Base-by-base conservation (phyloP, 805 yeast species). In the Hemisphaericaspora nanyangensis region DNA sequence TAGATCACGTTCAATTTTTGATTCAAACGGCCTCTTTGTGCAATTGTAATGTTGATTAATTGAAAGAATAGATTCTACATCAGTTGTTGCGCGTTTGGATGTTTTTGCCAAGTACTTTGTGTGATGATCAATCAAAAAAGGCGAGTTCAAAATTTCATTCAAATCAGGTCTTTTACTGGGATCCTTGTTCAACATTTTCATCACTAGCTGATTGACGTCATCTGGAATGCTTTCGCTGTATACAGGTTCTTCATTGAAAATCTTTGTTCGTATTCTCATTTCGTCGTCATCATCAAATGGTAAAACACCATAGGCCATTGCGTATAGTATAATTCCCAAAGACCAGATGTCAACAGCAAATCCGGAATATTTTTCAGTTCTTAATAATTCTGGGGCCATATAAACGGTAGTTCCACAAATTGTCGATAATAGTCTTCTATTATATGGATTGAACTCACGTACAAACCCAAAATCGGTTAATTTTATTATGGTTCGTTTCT, bases 401-500 rank as follows among this genome's bases (percentile, higher is more conserved):
- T 91, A 91, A 3, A 88, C 95, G 1, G 89, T 80, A 0, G 98
- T 91, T 3, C 99, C 99, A 61, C 99, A 91, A 1, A 89, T 72
- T 0, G 96, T 93, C 35, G 82, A 85, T 25, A 91, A 61, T 34
- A 82, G 60, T 5, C 71, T 61, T 35, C 82, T 69, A 29, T 50
- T 53, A 26, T 49, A 52, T 1, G 72, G 72, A 37, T 60, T 63
- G 46, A 54, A 78, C 50, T 87, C 96, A 45, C 98, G 70, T 0
- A 96, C 87, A 58, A 91, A 91, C 0, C 99, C 99, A 61, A 91
- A 90, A 63, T 91, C 99, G 5, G 95, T 82, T 37, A 91, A 63
- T 57, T 89, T 89, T 16, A 86, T 79, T 34, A 79, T 69, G 17
- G 77, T 63, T 42, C 72, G 70, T 47, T 72, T 71, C 52, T 77